These are phyloP conservation scores for Sporisorium graminicola DNA, from an alignment of 1,284 basidiomycete genomes.

Conservation along the genomic window DNA sequence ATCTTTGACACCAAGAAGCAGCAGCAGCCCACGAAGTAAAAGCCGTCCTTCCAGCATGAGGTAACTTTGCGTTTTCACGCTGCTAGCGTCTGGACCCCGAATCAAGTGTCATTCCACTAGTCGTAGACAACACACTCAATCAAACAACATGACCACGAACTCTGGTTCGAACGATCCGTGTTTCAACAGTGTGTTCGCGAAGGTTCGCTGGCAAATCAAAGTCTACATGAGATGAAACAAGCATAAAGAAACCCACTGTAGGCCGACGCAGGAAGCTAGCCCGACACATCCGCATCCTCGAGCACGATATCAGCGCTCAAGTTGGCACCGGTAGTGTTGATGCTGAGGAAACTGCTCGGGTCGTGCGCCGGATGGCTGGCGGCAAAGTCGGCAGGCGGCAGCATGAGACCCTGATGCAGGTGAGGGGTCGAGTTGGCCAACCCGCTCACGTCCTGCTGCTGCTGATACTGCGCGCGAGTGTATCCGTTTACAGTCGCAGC, in stretches of 20 bases:
- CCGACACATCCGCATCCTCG: constrained; percentile 27
- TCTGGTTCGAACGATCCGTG: too few species aligned
- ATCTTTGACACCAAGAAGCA: constrained; percentile 66
- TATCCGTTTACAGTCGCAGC: not conserved
- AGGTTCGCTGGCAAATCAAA: too few species aligned
- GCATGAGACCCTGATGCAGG: constrained; percentile 1
- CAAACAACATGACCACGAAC: not conserved
- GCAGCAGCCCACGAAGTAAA: constrained; percentile 18
- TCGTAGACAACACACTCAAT: not conserved
- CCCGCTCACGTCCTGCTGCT: constrained; percentile 11
- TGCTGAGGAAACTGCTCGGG: constrained; percentile 25
- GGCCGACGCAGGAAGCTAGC: too few species aligned
- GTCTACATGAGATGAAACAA: too few species aligned
- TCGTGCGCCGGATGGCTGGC: constrained; percentile 17
- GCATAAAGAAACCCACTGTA: too few species aligned
- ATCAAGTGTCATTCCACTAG: too few species aligned
- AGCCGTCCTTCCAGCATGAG: too few species aligned
- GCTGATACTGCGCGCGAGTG: not conserved
- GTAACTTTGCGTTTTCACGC: too few species aligned
- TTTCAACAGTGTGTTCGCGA: too few species aligned
- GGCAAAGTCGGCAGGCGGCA: constrained; percentile 30
- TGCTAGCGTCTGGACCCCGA: too few species aligned
- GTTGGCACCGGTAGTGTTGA: constrained; percentile 12
- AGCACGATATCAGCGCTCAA: constrained; percentile 20
- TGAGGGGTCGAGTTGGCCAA: constrained; percentile 14